Conservation (phyloP, 169 alveolate genomes). For the Cryptosporidium baileyi region DNA sequence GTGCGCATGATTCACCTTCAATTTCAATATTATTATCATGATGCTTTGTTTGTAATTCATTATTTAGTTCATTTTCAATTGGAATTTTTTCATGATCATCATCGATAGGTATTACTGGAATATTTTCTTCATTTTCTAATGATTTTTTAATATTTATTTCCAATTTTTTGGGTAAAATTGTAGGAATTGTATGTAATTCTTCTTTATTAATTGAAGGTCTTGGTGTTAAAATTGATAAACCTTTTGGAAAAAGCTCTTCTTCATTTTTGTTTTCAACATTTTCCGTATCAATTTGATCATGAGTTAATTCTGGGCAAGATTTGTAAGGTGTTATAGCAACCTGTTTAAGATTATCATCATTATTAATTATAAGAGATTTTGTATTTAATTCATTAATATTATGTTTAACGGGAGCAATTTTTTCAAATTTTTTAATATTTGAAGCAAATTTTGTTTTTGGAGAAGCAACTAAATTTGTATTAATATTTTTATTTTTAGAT, state of each 20-base stretch:
- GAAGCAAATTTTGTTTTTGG: neutral
- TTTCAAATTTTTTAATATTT: constrained; percentile 4
- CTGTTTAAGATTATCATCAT: neutral
- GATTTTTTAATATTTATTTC: constrained; percentile 13
- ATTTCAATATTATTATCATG: neutral
- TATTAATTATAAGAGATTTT: neutral
- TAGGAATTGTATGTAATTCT: constrained; percentile 19
- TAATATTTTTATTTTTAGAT: neutral
- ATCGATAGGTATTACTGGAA: constrained; percentile 56
- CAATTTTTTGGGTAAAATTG: constrained; percentile 15
- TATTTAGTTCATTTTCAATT: neutral
- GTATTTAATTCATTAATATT: constrained; percentile 7
- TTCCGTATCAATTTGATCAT: neutral
- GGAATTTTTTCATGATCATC: neutral
- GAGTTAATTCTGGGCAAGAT: neutral
- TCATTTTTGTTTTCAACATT: neutral
- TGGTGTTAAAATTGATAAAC: constrained; percentile 14
- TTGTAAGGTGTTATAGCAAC: neutral
- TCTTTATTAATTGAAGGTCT: constrained; percentile 12
- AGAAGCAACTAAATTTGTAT: neutral
- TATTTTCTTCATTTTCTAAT: constrained; percentile 25
- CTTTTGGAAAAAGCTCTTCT: neutral
- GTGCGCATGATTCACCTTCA: neutral
- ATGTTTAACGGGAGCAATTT: neutral
- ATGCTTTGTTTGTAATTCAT: too few species aligned